Percentiles rank a stretch among this genome's conserved stretches.
phyloP scores from a whole-genome alignment of 306 rosid genomes.

The Prunus padus region DNA sequence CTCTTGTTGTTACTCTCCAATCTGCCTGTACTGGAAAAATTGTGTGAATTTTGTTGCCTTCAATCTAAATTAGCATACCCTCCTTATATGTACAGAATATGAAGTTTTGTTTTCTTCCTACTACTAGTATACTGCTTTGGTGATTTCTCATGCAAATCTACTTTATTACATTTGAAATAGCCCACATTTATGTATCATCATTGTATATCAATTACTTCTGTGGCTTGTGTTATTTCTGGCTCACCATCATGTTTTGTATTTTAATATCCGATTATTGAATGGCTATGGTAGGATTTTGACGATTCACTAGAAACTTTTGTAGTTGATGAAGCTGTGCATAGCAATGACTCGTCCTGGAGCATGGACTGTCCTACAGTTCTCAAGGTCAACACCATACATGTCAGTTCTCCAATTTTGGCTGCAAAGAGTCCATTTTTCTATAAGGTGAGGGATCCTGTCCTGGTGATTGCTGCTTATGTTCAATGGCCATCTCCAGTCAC shows the following conservation, averaged over 20 bases:
- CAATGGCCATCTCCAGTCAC: neutral
- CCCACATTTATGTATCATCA: neutral
- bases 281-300: neutral
- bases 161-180: neutral
- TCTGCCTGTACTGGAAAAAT: neutral
- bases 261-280: neutral
- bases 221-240: neutral
- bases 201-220: neutral
- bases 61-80: neutral
- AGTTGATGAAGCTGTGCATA: constrained; percentile 31
- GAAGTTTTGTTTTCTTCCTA: neutral
- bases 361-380: constrained; percentile 19
- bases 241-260: neutral
- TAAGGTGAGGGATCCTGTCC: constrained; percentile 29
- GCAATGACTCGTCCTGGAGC: constrained; percentile 23
- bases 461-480: constrained; percentile 11
- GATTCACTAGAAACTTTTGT: constrained; percentile 12
- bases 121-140: neutral
- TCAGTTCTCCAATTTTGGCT: constrained; percentile 55
- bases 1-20: neutral
- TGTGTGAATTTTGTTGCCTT: neutral
- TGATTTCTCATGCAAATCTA: neutral
- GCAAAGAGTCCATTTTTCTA: constrained; percentile 54
- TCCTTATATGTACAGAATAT: neutral
- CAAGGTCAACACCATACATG: constrained; percentile 38